A percentile compares a stretch with the other conserved stretches of the same genome.
Evolutionary conservation across 371 early-diverging fungal genomes (phyloP).

Genomic region (Saksenaea oblongispora): DNA sequence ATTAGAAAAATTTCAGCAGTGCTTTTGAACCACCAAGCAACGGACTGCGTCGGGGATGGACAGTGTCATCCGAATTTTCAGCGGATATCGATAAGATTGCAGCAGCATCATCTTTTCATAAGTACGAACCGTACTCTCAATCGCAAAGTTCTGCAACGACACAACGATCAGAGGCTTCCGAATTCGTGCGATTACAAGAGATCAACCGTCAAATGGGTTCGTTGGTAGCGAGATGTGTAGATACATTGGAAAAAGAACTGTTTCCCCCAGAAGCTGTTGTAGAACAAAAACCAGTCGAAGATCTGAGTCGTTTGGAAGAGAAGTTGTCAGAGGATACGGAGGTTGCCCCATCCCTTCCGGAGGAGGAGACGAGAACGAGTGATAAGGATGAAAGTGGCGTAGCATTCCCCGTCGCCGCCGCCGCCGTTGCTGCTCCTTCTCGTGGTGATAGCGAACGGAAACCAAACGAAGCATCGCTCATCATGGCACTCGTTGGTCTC

Average conservation of each 20-base stretch:
- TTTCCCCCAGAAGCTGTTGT: conserved; percentile 19
- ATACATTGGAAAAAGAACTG: conserved; percentile 53
- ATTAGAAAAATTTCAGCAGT: conserved; percentile 49
- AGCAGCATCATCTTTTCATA: conserved; percentile 10
- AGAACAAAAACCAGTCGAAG: not conserved
- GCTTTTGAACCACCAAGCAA: conserved; percentile 11
- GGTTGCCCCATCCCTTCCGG: not conserved
- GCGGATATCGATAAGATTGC: conserved; percentile 34
- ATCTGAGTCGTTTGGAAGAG: not conserved
- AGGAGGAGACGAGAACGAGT: not conserved
- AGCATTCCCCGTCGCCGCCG: not conserved
- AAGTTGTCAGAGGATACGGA: not conserved
- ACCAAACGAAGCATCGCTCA: conserved; percentile 33
- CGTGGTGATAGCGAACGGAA: not conserved
- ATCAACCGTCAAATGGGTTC: conserved; percentile 54
- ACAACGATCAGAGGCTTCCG: not conserved
- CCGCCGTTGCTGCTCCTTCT: conserved; percentile 1
- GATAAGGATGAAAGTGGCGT: not conserved
- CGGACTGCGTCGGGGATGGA: conserved; percentile 19
- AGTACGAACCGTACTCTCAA: not conserved
- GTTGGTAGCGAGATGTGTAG: conserved; percentile 55
- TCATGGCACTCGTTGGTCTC: conserved; percentile 54
- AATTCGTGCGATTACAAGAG: conserved; percentile 18
- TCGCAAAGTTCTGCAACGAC: not conserved
- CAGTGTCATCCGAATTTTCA: conserved; percentile 42